Evolutionary conservation across 345 rosid species (phyloP), one percentile per base, ranked within the genome.

Genomic region (Brassica incana): DNA sequence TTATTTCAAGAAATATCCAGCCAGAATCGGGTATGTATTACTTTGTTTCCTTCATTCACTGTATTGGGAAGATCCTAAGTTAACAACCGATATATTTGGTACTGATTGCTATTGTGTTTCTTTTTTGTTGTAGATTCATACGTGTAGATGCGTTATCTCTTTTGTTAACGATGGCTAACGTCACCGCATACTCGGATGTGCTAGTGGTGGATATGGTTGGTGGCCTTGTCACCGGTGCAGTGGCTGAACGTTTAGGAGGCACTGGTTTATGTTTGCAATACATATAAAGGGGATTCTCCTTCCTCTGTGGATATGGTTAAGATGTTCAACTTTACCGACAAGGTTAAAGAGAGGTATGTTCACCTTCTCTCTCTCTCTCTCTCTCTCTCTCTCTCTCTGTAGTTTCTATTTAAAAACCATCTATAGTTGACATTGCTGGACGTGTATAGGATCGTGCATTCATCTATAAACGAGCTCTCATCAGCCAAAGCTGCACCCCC

Each of bases 221-320:
- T 78, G 99, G 98, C 56, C 94, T 95, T 81, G 76, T 95, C 74
- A 88, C 97, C 72, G 98, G 98, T 82, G 98, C 97, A 64, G 94
- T 95, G 74, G 97, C 98, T 68, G 98, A 93, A 78, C 90, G 97
- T 33, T 82, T 91, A 83, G 98, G 98, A 84, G 98, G 92, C 80
- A 82, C 91, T 32, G 98, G 98, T 79, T 79, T 85, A 82, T 74
- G 91, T 90, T 63, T 95, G 99, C 82, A 90, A 85, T 76, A 80
- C 90, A 61, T 86, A 82, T 78, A 77, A 85, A 66, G 98, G 91
- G 71, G 78, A 38, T 12, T 77, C 73, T 2, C 94, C 92, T 5
- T 82, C 80, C 80, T 77, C 93, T 38, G 83, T 89, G 84, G 99
- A 93, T 32, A 91, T 93, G 79, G 89, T 88, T 48, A 91, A 93